These are phyloP conservation scores for Mycocentrospora acerina DNA, from an alignment of 2,329 filamentous ascomycete species.

Conservation along the genomic window DNA sequence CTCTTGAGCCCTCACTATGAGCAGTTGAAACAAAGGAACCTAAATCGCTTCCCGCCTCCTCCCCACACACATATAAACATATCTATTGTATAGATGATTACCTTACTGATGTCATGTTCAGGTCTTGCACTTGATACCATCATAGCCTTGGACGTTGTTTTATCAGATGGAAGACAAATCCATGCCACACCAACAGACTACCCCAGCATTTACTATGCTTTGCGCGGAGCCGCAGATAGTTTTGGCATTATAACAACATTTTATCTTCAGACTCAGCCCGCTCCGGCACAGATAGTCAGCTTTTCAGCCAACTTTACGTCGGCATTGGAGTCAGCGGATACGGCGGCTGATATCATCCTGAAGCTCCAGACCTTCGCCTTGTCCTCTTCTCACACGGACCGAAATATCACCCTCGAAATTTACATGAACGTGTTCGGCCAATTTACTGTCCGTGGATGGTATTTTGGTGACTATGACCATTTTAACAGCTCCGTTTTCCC, in stretches of 20 bases:
- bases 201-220: no score
- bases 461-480: constrained; percentile 1
- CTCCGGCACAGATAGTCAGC: constrained; percentile 8
- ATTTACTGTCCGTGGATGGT: constrained; percentile 6
- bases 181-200: no score
- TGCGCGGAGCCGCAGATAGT: no score
- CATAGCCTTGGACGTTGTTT: no score
- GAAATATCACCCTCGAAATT: constrained; percentile 4
- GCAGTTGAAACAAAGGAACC: no score
- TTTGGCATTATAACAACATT: constrained; percentile 36
- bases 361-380: constrained; percentile 3
- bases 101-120: no score
- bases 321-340: background rate
- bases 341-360: constrained; percentile 2
- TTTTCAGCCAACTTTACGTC: constrained; percentile 2
- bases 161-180: no score
- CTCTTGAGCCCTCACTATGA: no score
- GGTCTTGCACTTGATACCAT: no score
- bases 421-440: constrained; percentile 3
- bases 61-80: no score
- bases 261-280: constrained; percentile 24
- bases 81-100: no score
- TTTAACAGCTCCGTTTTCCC: constrained; percentile 2
- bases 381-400: constrained; percentile 2
- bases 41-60: no score